Evolutionary conservation across 768 basidiomycete species (phyloP).

Genomic region (Pisolithus sp.): DNA sequence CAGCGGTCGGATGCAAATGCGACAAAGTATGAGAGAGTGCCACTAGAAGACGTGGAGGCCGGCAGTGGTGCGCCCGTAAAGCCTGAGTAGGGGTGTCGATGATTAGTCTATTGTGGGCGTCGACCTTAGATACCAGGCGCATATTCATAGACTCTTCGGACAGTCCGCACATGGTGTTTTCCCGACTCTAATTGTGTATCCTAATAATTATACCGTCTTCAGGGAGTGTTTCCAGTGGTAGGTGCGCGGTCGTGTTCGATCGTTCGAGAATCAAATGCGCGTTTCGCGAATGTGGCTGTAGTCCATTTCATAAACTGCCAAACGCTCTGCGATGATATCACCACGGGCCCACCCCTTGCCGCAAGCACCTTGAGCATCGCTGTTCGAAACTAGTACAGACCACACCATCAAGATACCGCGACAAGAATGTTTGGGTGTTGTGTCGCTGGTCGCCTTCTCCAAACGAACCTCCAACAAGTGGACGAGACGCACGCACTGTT

Average conservation of each 20-base stretch:
- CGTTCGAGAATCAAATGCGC: neutral
- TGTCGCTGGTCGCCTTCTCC: constrained; percentile 70
- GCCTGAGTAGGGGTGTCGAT: constrained; percentile 19
- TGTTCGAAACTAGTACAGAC: neutral
- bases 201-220: neutral
- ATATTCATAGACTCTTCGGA: neutral
- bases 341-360: too few relatives aligned
- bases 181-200: neutral
- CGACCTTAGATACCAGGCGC: neutral
- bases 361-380: too few relatives aligned
- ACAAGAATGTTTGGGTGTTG: constrained; percentile 68
- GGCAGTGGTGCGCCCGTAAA: constrained; percentile 30
- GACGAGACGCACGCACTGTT: constrained; percentile 82
- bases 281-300: too few relatives aligned
- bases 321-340: too few relatives aligned
- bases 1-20: constrained; percentile 25
- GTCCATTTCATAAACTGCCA: too few relatives aligned
- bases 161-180: too few relatives aligned
- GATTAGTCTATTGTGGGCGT: neutral
- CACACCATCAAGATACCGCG: neutral
- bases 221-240: neutral
- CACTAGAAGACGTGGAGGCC: constrained; percentile 58
- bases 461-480: constrained; percentile 75
- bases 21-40: constrained; percentile 51
- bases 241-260: neutral